phyloP scores from a whole-genome alignment of 331 rosid species.

The Malus hybrid region DNA sequence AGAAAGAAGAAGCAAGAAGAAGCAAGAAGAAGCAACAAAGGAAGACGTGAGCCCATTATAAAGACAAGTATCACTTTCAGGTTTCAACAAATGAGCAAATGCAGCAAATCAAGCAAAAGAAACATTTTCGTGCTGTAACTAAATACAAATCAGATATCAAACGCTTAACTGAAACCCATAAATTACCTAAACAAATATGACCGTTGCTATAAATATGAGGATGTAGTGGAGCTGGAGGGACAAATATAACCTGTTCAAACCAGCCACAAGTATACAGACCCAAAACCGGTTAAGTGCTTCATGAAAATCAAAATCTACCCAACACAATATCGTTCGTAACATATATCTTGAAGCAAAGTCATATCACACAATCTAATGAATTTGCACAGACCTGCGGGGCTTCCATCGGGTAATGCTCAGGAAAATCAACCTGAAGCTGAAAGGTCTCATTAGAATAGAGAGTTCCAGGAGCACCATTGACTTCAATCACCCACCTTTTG shows the following conservation, averaged over 20 bases:
- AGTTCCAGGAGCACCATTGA: slow-evolving; percentile 93
- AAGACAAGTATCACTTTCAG: background rate
- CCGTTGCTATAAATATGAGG: slow-evolving; percentile 99
- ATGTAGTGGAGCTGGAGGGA: slow-evolving; percentile 95
- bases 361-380: background rate
- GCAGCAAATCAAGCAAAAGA: background rate
- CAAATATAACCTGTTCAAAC: slow-evolving; percentile 72
- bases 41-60: background rate
- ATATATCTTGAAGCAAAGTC: background rate
- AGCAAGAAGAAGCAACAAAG: background rate
- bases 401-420: slow-evolving; percentile 99
- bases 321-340: background rate
- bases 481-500: slow-evolving; percentile 97
- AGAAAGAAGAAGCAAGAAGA: background rate
- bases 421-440: slow-evolving; percentile 99
- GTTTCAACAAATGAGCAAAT: slow-evolving; percentile 1
- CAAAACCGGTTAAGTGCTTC: slow-evolving; percentile 10
- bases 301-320: background rate
- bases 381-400: slow-evolving; percentile 78
- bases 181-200: slow-evolving; percentile 92
- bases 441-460: slow-evolving; percentile 83
- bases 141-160: background rate
- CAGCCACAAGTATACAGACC: slow-evolving; percentile 7
- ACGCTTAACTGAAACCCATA: background rate
- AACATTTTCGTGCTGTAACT: background rate